A percentile compares a stretch with the other conserved stretches of the same genome.
Evolutionary conservation across 352 stramenopile genomes (phyloP).

Genomic region (Globisporangium rhizosaccharum): DNA sequence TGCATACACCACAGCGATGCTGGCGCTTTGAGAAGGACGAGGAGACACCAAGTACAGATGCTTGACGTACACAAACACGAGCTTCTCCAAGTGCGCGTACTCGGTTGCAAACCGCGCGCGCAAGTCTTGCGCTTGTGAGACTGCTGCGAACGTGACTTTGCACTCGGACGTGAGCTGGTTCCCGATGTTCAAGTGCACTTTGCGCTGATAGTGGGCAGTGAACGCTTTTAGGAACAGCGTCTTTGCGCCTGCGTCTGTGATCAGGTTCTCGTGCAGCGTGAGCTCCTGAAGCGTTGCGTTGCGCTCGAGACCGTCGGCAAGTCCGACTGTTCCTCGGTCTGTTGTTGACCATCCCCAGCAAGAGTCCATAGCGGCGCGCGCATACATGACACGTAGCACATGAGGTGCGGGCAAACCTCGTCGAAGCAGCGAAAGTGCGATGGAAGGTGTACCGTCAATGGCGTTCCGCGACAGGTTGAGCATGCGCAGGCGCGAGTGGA

Average conservation of each 20-base stretch:
- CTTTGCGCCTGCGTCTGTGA: constrained; percentile 42
- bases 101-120: constrained; percentile 43
- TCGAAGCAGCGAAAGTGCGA: background rate
- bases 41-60: background rate
- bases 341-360: too few relatives aligned
- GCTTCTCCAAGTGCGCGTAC: constrained; percentile 25
- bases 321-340: constrained; percentile 32
- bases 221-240: constrained; percentile 48
- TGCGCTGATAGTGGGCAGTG: constrained; percentile 34
- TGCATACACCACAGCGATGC: background rate
- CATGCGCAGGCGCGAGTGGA: constrained; percentile 28
- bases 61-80: constrained; percentile 36
- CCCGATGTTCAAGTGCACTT: constrained; percentile 27
- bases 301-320: constrained; percentile 41
- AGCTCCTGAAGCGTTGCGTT: constrained; percentile 42
- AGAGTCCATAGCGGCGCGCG: too few relatives aligned
- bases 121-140: constrained; percentile 52
- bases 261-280: constrained; percentile 43
- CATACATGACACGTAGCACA: background rate
- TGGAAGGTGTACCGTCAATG: constrained; percentile 32
- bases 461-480: constrained; percentile 48
- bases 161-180: constrained; percentile 44
- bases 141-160: constrained; percentile 40
- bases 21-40: background rate
- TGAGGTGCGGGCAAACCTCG: background rate